phyloP scores from a whole-genome alignment of 2,329 filamentous ascomycete species.

The Triangularia verruculosa region DNA sequence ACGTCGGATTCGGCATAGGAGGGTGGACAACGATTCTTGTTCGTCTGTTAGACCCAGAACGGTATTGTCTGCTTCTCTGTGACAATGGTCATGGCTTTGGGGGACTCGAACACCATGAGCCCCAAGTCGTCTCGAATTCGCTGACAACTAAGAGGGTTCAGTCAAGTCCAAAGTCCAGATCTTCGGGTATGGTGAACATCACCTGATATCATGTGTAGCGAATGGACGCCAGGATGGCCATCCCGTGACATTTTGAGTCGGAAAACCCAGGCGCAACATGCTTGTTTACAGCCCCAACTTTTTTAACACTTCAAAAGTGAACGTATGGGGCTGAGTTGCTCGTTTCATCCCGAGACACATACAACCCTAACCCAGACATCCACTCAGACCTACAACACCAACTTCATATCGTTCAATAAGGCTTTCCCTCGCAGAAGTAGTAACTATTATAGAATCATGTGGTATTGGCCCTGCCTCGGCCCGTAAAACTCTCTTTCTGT shows the following conservation, averaged over 20 bases:
- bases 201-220: neutral
- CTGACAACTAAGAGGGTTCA: neutral
- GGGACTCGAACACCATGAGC: neutral
- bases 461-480: slow-evolving; percentile 20
- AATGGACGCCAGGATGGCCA: neutral
- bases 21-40: neutral
- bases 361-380: neutral
- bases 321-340: neutral
- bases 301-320: neutral
- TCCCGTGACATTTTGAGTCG: neutral
- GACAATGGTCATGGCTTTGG: neutral
- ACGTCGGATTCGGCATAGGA: neutral
- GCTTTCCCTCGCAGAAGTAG: slow-evolving; percentile 7
- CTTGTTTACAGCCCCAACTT: neutral
- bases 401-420: neutral
- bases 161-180: too few species aligned
- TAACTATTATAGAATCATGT: slow-evolving; percentile 19
- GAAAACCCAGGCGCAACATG: neutral
- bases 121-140: neutral
- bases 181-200: neutral
- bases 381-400: neutral
- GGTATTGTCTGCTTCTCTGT: neutral
- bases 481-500: slow-evolving; percentile 10
- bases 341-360: neutral
- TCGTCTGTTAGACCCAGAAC: neutral